phyloP scores from a whole-genome alignment of 345 rosid genomes.

The Lumnitzera littorea region DNA sequence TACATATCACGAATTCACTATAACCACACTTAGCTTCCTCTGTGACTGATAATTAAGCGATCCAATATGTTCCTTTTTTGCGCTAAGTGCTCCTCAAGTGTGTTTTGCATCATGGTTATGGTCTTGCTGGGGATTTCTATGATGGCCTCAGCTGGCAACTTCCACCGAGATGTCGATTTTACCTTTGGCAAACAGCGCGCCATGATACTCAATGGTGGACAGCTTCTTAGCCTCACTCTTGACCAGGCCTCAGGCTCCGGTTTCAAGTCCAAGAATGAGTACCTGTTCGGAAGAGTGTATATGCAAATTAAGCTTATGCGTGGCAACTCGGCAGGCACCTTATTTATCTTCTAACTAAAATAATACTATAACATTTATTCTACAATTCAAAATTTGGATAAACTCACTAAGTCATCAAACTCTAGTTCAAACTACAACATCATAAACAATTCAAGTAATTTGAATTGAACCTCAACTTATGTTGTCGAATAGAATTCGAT shows the following conservation, averaged over 20 bases:
- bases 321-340: slow-evolving; percentile 44
- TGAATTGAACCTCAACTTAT: too few species aligned
- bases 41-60: too few species aligned
- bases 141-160: slow-evolving; percentile 22
- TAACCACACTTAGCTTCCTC: too few species aligned
- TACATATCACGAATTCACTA: too few species aligned
- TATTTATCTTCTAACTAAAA: too few species aligned
- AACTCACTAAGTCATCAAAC: too few species aligned
- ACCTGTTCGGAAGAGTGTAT: slow-evolving; percentile 35
- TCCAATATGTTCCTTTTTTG: neutral
- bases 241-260: slow-evolving; percentile 54
- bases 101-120: neutral
- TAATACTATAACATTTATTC: too few species aligned
- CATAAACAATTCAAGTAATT: too few species aligned
- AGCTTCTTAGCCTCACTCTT: slow-evolving; percentile 45
- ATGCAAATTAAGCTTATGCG: slow-evolving; percentile 46
- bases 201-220: slow-evolving; percentile 39
- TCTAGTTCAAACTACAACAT: too few species aligned
- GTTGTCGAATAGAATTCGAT: too few species aligned
- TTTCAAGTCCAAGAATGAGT: slow-evolving; percentile 43
- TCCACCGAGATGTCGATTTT: slow-evolving; percentile 30
- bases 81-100: neutral
- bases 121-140: neutral
- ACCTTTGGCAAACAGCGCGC: slow-evolving; percentile 54
- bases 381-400: too few species aligned